These are phyloP conservation scores for Cystoderma amianthinum DNA, from an alignment of 768 basidiomycete genomes.

Conservation along the genomic window DNA sequence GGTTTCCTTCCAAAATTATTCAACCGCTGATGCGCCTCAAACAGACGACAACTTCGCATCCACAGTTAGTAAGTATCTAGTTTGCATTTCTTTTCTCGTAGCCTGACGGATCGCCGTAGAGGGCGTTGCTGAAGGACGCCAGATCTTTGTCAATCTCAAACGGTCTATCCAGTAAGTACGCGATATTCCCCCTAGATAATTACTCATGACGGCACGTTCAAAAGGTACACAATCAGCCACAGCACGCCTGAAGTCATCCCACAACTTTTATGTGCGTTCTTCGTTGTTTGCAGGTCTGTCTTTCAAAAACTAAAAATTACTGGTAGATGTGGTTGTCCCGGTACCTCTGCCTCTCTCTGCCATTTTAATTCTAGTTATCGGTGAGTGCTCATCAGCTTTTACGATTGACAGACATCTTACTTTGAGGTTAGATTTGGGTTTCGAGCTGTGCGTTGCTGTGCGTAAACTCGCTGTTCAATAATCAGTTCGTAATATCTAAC, in stretches of 20 bases:
- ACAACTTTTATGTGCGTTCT: conserved; percentile 52
- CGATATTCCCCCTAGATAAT: not conserved
- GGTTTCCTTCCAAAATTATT: not conserved
- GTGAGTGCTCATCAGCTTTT: conserved; percentile 22
- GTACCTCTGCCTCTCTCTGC: conserved; percentile 61
- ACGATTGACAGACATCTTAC: not conserved
- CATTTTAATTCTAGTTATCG: conserved; percentile 65
- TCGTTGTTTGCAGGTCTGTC: not conserved
- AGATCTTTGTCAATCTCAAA: conserved; percentile 67
- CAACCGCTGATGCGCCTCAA: not conserved
- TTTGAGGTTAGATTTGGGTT: conserved; percentile 52
- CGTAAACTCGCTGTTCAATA: conserved; percentile 12
- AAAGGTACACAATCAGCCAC: conserved; percentile 57
- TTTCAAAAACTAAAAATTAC: conserved; percentile 1
- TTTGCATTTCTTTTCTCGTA: not conserved
- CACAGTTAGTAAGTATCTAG: conserved; percentile 50
- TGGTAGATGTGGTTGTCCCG: conserved; percentile 57
- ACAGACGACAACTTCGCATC: conserved; percentile 69
- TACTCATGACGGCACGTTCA: not conserved
- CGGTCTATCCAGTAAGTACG: conserved; percentile 54
- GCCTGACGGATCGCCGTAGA: conserved; percentile 22
- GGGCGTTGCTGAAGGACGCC: conserved; percentile 63
- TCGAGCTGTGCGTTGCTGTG: conserved; percentile 62
- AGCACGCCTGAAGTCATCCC: conserved; percentile 67
- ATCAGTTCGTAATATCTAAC: not conserved